Evolutionary conservation across 306 rosid species (phyloP).

Genomic region (Quercus robur): DNA sequence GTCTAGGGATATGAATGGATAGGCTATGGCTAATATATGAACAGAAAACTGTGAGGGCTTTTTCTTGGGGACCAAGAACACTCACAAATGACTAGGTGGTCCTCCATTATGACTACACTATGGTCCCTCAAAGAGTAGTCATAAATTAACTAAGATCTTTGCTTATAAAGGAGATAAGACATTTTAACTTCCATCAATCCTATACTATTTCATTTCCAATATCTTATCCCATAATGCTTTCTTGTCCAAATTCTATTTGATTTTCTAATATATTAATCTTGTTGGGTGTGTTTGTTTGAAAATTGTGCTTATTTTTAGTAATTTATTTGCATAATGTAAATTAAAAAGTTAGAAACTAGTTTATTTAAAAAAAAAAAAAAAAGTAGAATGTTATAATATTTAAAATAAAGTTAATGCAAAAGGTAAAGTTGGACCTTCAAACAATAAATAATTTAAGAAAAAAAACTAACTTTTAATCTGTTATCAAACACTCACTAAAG

Average conservation of each 20-base stretch:
- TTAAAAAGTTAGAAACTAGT: too few relatives aligned
- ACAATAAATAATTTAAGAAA: too few relatives aligned
- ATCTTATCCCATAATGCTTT: not conserved
- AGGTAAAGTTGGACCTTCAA: too few relatives aligned
- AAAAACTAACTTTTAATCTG: too few relatives aligned
- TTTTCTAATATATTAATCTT: not conserved
- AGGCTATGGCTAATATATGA: not conserved
- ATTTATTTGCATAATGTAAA: too few relatives aligned
- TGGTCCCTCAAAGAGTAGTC: not conserved
- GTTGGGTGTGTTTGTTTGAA: too few relatives aligned
- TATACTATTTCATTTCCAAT: not conserved
- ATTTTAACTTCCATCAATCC: not conserved
- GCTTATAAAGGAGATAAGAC: not conserved
- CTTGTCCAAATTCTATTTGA: not conserved
- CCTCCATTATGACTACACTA: conserved; percentile 12
- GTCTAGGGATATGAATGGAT: too few relatives aligned
- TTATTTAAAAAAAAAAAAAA: too few relatives aligned
- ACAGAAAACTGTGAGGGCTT: not conserved
- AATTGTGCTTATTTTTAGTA: too few relatives aligned
- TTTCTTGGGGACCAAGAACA: not conserved
- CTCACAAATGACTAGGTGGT: conserved; percentile 3
- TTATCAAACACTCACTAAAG: too few relatives aligned
- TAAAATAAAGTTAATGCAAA: too few relatives aligned
- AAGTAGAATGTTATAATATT: too few relatives aligned
- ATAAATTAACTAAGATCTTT: not conserved